A percentile compares a stretch with the other conserved stretches of the same genome.
phyloP scores from a whole-genome alignment of 495 filamentous ascomycete genomes.

The Trichoderma reesei region DNA sequence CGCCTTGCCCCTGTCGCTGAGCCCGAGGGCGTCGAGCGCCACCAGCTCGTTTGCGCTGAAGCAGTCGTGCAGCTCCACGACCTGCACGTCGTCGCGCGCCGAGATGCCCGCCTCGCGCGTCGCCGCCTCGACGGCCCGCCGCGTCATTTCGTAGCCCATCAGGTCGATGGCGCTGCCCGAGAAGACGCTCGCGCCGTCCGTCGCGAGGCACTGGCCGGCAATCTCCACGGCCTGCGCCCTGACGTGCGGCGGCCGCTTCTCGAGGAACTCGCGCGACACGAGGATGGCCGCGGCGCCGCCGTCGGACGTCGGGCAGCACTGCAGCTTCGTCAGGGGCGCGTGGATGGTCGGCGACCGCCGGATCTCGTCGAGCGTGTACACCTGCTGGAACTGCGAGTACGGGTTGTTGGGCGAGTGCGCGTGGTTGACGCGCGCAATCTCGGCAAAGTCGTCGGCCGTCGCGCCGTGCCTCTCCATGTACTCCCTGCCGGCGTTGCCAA shows the following conservation, averaged over 20 bases:
- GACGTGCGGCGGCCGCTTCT: conserved; percentile 75
- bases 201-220: conserved; percentile 79
- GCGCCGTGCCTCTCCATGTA: conserved; percentile 96
- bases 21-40: conserved; percentile 74
- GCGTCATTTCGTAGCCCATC: conserved; percentile 79
- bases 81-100: conserved; percentile 59
- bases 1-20: conserved; percentile 70
- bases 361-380: conserved; percentile 83
- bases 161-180: conserved; percentile 72
- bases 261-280: conserved; percentile 80
- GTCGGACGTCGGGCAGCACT: conserved; percentile 82
- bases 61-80: conserved; percentile 94
- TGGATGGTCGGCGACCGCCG: conserved; percentile 62
- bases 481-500: conserved; percentile 88
- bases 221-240: conserved; percentile 73
- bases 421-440: conserved; percentile 94
- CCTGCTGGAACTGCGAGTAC: conserved; percentile 91
- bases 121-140: conserved; percentile 55
- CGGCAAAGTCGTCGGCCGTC: conserved; percentile 78
- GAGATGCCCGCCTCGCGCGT: conserved; percentile 66
- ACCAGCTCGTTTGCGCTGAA: conserved; percentile 95
- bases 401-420: conserved; percentile 84
- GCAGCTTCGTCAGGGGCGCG: conserved; percentile 58
- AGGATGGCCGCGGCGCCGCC: conserved; percentile 84
- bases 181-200: conserved; percentile 68